These are phyloP conservation scores for Monoraphidium neglectum DNA, from an alignment of 139 green algal species.

Conservation along the genomic window DNA sequence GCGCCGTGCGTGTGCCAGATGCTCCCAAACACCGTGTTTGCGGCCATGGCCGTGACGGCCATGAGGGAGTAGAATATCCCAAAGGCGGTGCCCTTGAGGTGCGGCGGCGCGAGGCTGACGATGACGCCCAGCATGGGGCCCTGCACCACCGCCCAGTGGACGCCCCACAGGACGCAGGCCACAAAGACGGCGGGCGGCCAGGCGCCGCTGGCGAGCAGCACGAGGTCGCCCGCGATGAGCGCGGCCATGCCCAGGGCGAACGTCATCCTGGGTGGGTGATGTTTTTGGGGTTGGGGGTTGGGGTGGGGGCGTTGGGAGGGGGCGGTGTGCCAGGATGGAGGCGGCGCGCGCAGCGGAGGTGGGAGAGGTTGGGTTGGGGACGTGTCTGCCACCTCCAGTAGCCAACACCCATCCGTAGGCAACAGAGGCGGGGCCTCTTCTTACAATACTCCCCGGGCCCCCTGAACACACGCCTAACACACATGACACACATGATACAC, in stretches of 20 bases:
- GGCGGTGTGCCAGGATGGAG: no score
- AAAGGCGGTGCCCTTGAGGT: conserved; percentile 63
- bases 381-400: no score
- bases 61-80: conserved; percentile 72
- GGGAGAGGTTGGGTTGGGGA: background rate
- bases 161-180: conserved; percentile 50
- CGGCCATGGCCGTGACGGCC: conserved; percentile 46
- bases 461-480: conserved; percentile 20
- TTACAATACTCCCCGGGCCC: background rate
- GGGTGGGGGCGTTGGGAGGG: no score
- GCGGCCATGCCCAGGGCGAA: conserved; percentile 56
- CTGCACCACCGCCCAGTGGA: conserved; percentile 54
- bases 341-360: background rate
- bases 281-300: no score
- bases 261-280: no score
- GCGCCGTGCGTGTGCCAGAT: conserved; percentile 48
- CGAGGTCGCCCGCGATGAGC: conserved; percentile 51
- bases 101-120: conserved; percentile 41
- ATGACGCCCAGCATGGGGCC: conserved; percentile 59
- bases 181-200: conserved; percentile 53
- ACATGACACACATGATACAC: no score
- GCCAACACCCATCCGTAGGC: no score
- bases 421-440: no score
- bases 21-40: conserved; percentile 56
- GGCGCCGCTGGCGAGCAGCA: conserved; percentile 41